Evolutionary conservation across 2,329 filamentous ascomycete genomes (phyloP).

Genomic region (Epichloe sibirici): DNA sequence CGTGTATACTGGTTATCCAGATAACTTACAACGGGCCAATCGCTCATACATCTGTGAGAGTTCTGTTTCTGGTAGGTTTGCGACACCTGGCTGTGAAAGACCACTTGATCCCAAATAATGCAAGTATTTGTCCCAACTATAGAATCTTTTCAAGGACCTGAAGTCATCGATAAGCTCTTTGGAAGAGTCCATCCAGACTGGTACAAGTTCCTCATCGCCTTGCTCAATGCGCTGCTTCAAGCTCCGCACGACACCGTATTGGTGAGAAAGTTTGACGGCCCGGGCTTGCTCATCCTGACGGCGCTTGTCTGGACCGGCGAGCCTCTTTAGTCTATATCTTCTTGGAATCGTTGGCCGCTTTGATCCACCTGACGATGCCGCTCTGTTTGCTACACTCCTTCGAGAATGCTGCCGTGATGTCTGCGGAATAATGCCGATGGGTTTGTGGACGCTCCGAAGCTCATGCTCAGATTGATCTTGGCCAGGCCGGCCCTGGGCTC

Average conservation of each 20-base stretch:
- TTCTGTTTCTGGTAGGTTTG: conserved; percentile 26
- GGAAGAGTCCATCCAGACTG: conserved; percentile 46
- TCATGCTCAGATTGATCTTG: neutral
- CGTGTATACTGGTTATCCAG: neutral
- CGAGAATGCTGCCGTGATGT: neutral
- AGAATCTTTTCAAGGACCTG: conserved; percentile 49
- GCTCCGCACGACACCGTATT: conserved; percentile 32
- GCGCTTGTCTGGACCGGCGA: conserved; percentile 32
- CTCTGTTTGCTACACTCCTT: neutral
- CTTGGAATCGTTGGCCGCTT: conserved; percentile 16
- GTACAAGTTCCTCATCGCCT: conserved; percentile 31
- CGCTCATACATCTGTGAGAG: conserved; percentile 44
- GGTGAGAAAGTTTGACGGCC: conserved; percentile 24
- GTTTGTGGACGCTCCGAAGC: neutral
- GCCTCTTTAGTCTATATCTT: conserved; percentile 32
- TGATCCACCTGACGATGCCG: neutral
- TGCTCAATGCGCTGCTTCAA: conserved; percentile 29
- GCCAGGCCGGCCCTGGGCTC: conserved; percentile 23
- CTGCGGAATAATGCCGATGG: neutral
- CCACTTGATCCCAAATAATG: conserved; percentile 36
- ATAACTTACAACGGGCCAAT: conserved; percentile 38
- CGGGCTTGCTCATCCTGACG: conserved; percentile 32
- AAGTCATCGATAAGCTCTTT: conserved; percentile 51
- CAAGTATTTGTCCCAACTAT: conserved; percentile 54
- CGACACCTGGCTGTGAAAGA: conserved; percentile 10